These are phyloP conservation scores for Suillus bovinus DNA, from an alignment of 768 basidiomycete species.

Conservation along the genomic window DNA sequence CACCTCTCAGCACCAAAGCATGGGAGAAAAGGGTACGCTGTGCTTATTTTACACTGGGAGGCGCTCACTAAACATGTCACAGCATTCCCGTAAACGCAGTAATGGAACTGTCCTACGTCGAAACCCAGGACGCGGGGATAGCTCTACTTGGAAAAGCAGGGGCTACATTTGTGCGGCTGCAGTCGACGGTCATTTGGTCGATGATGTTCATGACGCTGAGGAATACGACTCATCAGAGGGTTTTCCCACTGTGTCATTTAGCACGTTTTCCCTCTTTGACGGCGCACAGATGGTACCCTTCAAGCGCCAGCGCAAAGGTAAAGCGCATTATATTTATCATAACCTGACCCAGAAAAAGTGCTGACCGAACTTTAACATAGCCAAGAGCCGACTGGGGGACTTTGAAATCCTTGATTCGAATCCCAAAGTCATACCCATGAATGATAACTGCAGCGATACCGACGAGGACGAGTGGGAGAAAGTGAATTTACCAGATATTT, in stretches of 20 bases:
- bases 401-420: constrained; percentile 25
- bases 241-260: not conserved
- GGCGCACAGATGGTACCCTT: constrained; percentile 5
- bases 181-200: not conserved
- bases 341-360: not conserved
- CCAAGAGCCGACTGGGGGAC: constrained; percentile 12
- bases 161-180: not conserved
- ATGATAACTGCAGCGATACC: constrained; percentile 12
- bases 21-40: constrained; percentile 3
- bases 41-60: not conserved
- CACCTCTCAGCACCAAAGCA: not conserved
- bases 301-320: constrained; percentile 19
- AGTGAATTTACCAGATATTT: constrained; percentile 13
- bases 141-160: constrained; percentile 2
- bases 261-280: constrained; percentile 5
- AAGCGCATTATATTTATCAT: not conserved
- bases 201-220: not conserved
- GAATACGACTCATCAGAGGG: not conserved
- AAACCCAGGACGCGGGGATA: constrained; percentile 4
- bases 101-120: not conserved
- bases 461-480: constrained; percentile 23
- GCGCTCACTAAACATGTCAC: not conserved
- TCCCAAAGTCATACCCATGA: constrained; percentile 20
- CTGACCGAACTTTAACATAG: constrained; percentile 10
- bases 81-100: constrained; percentile 1